Base-by-base conservation (phyloP, 441 rosid genomes). In the Pelargonium australe region DNA sequence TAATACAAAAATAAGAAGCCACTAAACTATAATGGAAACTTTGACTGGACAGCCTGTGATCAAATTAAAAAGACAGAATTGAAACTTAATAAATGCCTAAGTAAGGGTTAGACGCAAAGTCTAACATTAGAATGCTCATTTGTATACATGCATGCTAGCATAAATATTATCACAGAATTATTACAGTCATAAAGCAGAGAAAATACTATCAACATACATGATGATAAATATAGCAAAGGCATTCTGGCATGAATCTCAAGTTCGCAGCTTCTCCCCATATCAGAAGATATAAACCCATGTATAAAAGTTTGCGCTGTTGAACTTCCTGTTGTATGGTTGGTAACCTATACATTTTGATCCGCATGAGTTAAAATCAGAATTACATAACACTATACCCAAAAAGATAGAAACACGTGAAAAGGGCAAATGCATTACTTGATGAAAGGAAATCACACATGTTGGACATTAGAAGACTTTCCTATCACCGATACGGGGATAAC, bases 221-320 rank as follows among this genome's bases (percentile, higher is more conserved):
- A 80, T 95, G 99, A 81, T 95, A 92, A 66, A 95, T 92, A 75
- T 89, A 95, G 85, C 98, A 95, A 70, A 95, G 86, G 80, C 99
- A 95, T 81, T 95, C 99, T 7, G 99, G 99, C 98, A 95, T 90
- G 85, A 90, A 95, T 86, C 99, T 84, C 85, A 95, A 80, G 82
- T 95, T 95, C 11, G 99, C 98, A 70, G 99, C 95, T 83, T 95
- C 99, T 43, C 99, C 99, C 99, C 99, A 95, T 67, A 95, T 95
- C 68, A 95, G 82, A 78, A 95, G 98, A 85, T 89, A 92, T 31
- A 95, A 80, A 68, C 92, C 97, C 97, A 95, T 92, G 81, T 95
- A 95, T 7, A 95, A 78, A 78, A 95, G 82, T 68, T 92, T 95
- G 34, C 99, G 88, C 72, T 95, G 99, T 77, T 95, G 99, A 82